These are phyloP conservation scores for Cryphonectria nitschkei DNA, from an alignment of 2,329 filamentous ascomycete genomes.

Conservation along the genomic window DNA sequence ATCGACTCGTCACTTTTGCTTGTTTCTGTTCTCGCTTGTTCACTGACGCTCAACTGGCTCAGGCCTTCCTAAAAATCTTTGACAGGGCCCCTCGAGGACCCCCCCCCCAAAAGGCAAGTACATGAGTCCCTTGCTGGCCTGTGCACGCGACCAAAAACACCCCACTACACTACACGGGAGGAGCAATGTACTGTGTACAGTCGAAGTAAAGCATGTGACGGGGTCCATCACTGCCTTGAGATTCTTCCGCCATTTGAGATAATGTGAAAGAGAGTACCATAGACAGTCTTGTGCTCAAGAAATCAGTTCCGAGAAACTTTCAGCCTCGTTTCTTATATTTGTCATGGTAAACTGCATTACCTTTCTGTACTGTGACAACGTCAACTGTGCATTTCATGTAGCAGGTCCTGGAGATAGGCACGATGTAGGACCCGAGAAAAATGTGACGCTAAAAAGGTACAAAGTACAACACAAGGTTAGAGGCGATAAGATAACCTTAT, in stretches of 20 bases:
- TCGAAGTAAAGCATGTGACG: conserved; percentile 23
- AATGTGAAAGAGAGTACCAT: not conserved
- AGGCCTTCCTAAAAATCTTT: not conserved
- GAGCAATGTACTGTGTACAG: conserved; percentile 4
- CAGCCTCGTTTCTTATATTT: not conserved
- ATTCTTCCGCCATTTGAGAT: not conserved
- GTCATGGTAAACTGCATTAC: not conserved
- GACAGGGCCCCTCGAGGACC: conserved; percentile 1
- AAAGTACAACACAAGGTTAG: conserved; percentile 1
- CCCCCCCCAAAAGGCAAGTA: not conserved
- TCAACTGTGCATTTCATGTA: not conserved
- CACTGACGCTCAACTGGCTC: not conserved
- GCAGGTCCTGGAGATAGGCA: not conserved
- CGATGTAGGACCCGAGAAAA: not conserved
- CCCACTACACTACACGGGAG: not conserved
- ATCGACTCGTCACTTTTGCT: conserved; percentile 4
- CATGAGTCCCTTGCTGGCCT: conserved; percentile 14
- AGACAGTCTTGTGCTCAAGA: not conserved
- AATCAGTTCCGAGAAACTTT: not conserved
- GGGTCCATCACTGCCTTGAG: not conserved
- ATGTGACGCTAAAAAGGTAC: not conserved
- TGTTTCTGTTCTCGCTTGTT: conserved; percentile 1
- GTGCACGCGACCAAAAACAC: conserved; percentile 23
- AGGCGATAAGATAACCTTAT: conserved; percentile 27
- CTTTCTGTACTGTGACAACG: not conserved